Base-by-base conservation (phyloP, 148 eudicot genomes). In the Chenopodium quinoa region DNA sequence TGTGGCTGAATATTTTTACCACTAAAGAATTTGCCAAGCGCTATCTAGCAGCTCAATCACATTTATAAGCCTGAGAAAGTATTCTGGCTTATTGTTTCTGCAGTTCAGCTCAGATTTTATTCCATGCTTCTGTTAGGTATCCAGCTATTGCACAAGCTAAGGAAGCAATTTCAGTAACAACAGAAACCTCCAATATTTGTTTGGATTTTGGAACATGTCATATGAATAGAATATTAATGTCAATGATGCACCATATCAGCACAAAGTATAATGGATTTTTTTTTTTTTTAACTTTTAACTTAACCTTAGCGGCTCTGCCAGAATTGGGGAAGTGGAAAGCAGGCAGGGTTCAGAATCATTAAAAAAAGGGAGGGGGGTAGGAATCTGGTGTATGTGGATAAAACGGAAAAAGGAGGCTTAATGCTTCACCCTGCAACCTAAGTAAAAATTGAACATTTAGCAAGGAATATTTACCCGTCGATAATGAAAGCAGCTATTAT, bases 401-500 rank as follows among this genome's bases (percentile, higher is more conserved):
- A 66, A 31, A 2, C 2, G 16, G 72, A 22, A 31, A 14, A 46
- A 13, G 0, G 56, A 56, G 52, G 56, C 13, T 1, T n/a, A n/a
- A 29, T 14, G 40, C 78, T 74, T 17, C 25, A 54, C 5, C 13
- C 22, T 20, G 54, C 72, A 69, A 52, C 27, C 16, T 79, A 27
- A 70, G 9, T 66, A 16, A 71, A 58, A n/a, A 71, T 40, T n/a
- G 37, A 17, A 56, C 22, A 25, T 27, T 17, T 29, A 74, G 65
- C 13, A 50, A 70, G 52, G 37, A 65, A 81, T 73, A 78, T 85
- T 87, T 84, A 94, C 98, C 76, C 90, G 82, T 34, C 93, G 96
- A 89, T 91, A 93, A 81, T 93, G 98, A 85, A 93, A 95, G 84
- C 94, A 93, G 73, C 94, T 93, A 86, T 86, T 93, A 84, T 95